Evolutionary conservation across 805 yeast species (phyloP).

Genomic region (Yarrowia hollandica): DNA sequence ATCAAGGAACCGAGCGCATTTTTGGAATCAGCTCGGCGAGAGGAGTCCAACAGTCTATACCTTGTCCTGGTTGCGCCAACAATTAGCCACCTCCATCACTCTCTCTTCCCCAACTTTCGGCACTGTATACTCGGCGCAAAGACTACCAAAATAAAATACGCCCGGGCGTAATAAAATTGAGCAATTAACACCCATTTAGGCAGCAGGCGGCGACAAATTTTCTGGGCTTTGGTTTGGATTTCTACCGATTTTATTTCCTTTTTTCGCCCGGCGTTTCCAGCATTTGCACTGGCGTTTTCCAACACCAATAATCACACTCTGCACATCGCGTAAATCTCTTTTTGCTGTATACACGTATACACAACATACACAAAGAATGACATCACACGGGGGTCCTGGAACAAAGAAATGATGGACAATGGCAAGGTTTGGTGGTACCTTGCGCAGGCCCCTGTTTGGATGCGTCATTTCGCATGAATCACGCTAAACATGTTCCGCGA

Average conservation of each 20-base stretch:
- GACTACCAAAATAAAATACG: not conserved
- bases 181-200: not conserved
- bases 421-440: slow-evolving; percentile 6
- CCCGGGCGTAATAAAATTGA: not conserved
- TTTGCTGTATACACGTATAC: not conserved
- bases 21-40: not conserved
- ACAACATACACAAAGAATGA: not conserved
- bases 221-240: too few species aligned
- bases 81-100: too few species aligned
- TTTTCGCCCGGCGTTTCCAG: not conserved
- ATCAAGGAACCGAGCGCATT: not conserved
- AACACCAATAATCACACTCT: not conserved
- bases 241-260: not conserved
- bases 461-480: slow-evolving; percentile 8
- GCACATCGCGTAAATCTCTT: not conserved
- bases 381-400: not conserved
- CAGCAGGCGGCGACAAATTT: too few species aligned
- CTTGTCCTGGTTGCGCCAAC: not conserved
- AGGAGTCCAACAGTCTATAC: too few species aligned
- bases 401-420: not conserved
- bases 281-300: not conserved
- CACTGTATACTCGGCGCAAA: not conserved
- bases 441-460: slow-evolving; percentile 25
- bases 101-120: not conserved
- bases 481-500: not conserved